A percentile compares a stretch with the other conserved stretches of the same genome.
Conservation (phyloP, 441 rosid species). For the Erodium moschatum region DNA sequence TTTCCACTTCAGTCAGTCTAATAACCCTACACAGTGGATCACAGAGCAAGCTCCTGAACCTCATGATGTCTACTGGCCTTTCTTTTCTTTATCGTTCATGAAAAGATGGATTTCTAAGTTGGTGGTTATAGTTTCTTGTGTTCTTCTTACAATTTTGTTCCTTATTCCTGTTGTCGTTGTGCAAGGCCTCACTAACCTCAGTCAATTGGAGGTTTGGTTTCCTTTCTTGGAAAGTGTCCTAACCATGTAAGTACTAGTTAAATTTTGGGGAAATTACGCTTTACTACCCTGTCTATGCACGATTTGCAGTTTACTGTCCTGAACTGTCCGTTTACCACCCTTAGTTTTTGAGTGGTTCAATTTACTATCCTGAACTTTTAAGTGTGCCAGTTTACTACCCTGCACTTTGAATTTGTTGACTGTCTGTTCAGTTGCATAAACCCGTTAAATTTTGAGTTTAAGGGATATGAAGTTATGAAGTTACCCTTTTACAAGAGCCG, state of each 20-base stretch:
- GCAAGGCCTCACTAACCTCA: slow-evolving; percentile 89
- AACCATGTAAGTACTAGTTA: slow-evolving; percentile 40
- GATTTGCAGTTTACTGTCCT: too few species aligned
- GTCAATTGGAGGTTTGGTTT: slow-evolving; percentile 64
- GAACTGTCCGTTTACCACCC: too few species aligned
- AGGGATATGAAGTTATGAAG: too few species aligned
- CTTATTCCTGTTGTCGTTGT: slow-evolving; percentile 81
- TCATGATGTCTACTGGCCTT: slow-evolving; percentile 89
- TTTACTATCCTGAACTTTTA: too few species aligned
- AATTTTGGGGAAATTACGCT: too few species aligned
- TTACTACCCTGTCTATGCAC: too few species aligned
- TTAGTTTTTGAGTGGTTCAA: too few species aligned
- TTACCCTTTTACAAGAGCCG: too few species aligned
- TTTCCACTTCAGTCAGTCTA: slow-evolving; percentile 63
- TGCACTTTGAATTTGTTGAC: too few species aligned
- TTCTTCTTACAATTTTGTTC: slow-evolving; percentile 69
- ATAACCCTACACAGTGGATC: slow-evolving; percentile 77
- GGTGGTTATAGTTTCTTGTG: slow-evolving; percentile 55
- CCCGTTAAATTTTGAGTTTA: too few species aligned
- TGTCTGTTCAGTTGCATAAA: too few species aligned
- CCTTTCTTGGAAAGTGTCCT: slow-evolving; percentile 71
- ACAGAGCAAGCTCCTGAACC: slow-evolving; percentile 88
- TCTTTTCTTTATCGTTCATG: slow-evolving; percentile 77
- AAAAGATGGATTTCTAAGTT: slow-evolving; percentile 74
- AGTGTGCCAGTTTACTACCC: too few species aligned